These are phyloP conservation scores for Voacanga thouarsii DNA, from an alignment of 257 asterid species.

Conservation along the genomic window DNA sequence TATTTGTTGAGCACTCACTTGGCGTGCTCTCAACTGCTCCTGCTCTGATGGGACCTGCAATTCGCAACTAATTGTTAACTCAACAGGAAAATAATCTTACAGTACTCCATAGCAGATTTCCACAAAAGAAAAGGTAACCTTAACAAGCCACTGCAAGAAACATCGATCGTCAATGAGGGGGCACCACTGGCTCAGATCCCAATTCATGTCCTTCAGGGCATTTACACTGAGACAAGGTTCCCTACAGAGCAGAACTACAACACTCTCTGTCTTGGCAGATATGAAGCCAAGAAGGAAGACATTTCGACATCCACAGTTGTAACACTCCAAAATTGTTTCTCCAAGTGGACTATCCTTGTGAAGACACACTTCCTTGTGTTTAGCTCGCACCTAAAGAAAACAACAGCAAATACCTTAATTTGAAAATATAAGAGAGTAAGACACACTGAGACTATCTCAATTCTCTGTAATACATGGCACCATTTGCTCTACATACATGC, in stretches of 20 bases:
- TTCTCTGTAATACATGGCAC: background rate
- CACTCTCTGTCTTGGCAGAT: conserved; percentile 98
- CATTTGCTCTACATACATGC: background rate
- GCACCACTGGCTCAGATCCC: conserved; percentile 99
- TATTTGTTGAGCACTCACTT: conserved; percentile 96
- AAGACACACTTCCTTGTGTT: conserved; percentile 99
- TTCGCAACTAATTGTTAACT: conserved; percentile 20
- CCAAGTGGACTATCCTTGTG: conserved; percentile 99
- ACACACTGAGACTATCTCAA: background rate
- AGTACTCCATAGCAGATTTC: conserved; percentile 9
- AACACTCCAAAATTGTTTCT: conserved; percentile 94
- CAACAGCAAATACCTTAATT: background rate
- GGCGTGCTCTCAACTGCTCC: conserved; percentile 98
- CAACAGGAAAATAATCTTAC: conserved; percentile 7
- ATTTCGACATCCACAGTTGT: conserved; percentile 97
- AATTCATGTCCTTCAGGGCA: conserved; percentile 96
- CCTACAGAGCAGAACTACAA: conserved; percentile 94
- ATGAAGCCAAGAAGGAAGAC: conserved; percentile 96
- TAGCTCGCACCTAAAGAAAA: conserved; percentile 82
- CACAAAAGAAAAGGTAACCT: conserved; percentile 43
- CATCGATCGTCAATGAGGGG: conserved; percentile 98
- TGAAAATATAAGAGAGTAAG: background rate
- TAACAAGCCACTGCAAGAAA: conserved; percentile 95
- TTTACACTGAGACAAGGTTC: conserved; percentile 91
- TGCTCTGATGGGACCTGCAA: conserved; percentile 94